Evolutionary conservation across 2,329 filamentous ascomycete genomes (phyloP).

Genomic region (Arthrobotrys sphaeroides): DNA sequence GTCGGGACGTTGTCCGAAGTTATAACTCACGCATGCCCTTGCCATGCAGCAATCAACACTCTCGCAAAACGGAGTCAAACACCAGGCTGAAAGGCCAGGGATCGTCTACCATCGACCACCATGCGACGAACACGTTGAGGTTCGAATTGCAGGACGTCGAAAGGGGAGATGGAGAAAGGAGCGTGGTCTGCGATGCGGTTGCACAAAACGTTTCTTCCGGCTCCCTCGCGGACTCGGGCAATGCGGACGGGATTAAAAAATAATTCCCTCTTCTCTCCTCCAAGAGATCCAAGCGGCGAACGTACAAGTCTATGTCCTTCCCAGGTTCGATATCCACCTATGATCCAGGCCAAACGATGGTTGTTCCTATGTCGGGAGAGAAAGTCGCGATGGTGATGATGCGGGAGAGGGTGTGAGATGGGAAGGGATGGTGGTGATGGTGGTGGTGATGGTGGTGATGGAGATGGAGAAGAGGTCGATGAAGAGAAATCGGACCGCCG

Average conservation of each 20-base stretch:
- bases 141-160: constrained; percentile 16
- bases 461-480: background rate
- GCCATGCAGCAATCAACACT: constrained; percentile 15
- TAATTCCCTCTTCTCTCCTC: constrained; percentile 18
- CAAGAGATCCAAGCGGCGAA: constrained; percentile 11
- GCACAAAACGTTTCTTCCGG: constrained; percentile 36
- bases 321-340: background rate
- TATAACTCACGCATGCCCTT: constrained; percentile 13
- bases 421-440: background rate
- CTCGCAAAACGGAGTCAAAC: constrained; percentile 2
- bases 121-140: constrained; percentile 49
- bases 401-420: background rate
- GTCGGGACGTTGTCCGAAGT: background rate
- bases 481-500: constrained; percentile 1
- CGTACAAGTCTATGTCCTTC: constrained; percentile 19
- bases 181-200: constrained; percentile 46
- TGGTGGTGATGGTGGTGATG: background rate
- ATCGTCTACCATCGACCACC: background rate
- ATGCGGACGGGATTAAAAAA: constrained; percentile 2
- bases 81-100: background rate
- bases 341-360: constrained; percentile 1
- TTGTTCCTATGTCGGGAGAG: constrained; percentile 31
- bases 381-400: constrained; percentile 9
- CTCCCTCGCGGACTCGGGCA: background rate
- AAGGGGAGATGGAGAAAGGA: background rate